These are phyloP conservation scores for Vaccinium corymbosum DNA, from an alignment of 148 eudicot genomes.

Conservation along the genomic window DNA sequence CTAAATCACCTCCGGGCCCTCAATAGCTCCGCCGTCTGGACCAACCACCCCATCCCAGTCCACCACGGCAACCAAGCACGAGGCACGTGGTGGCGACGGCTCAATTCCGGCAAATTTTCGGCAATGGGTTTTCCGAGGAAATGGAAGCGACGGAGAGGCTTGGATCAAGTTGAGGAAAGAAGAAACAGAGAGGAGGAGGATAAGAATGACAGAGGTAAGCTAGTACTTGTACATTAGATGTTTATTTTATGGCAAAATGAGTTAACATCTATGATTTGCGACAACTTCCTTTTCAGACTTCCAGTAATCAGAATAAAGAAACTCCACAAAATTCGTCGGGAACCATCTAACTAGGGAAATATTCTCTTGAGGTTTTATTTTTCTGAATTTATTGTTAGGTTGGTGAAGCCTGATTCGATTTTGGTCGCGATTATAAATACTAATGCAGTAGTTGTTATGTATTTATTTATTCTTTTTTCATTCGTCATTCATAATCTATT, in stretches of 20 bases:
- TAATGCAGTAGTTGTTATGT: too few species aligned
- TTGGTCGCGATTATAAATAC: not conserved
- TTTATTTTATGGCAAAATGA: too few species aligned
- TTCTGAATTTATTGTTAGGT: not conserved
- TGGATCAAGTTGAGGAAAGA: not conserved
- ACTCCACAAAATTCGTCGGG: not conserved
- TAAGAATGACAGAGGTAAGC: not conserved
- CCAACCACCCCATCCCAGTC: too few species aligned
- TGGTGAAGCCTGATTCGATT: not conserved
- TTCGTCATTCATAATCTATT: too few species aligned
- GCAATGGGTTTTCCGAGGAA: not conserved
- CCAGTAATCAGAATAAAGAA: not conserved
- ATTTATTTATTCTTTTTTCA: too few species aligned
- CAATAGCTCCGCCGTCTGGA: too few species aligned
- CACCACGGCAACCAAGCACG: too few species aligned
- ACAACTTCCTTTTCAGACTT: too few species aligned
- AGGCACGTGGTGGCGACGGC: not conserved
- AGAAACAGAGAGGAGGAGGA: not conserved
- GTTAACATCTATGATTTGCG: too few species aligned
- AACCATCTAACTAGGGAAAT: not conserved
- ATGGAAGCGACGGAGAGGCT: not conserved
- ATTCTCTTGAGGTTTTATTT: not conserved
- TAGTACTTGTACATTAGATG: not conserved
- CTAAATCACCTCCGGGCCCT: too few species aligned
- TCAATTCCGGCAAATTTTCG: not conserved